These are phyloP conservation scores for Apiospora malaysiana DNA, from an alignment of 2,329 filamentous ascomycete species.

Conservation along the genomic window DNA sequence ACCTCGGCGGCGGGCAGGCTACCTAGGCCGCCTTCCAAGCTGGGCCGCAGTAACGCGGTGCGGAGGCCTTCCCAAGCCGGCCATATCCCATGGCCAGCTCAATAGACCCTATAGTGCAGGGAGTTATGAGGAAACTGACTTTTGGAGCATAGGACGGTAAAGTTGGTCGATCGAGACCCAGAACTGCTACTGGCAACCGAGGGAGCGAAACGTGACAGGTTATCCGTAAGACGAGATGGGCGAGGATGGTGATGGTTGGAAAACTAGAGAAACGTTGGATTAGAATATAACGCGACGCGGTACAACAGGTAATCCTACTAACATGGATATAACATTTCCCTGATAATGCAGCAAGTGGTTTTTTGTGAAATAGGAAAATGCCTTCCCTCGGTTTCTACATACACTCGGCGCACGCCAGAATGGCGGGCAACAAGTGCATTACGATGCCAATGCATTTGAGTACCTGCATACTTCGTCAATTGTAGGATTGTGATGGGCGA, in stretches of 20 bases:
- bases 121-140: neutral
- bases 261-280: neutral
- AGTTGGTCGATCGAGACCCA: neutral
- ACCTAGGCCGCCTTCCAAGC: neutral
- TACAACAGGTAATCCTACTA: neutral
- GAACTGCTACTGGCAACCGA: neutral
- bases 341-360: neutral
- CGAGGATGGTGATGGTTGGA: neutral
- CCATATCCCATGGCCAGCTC: constrained; percentile 38
- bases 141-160: neutral
- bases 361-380: neutral
- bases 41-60: constrained; percentile 16
- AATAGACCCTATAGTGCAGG: constrained; percentile 26
- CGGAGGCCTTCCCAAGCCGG: neutral
- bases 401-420: neutral
- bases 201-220: neutral
- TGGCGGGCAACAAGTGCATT: neutral
- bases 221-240: neutral
- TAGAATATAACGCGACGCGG: neutral
- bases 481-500: no score
- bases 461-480: neutral
- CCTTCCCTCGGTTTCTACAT: neutral
- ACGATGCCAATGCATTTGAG: neutral
- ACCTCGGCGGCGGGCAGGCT: neutral
- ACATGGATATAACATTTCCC: neutral